Evolutionary conservation across 495 filamentous ascomycete genomes (phyloP).

Genomic region (Xylaria scruposa): DNA sequence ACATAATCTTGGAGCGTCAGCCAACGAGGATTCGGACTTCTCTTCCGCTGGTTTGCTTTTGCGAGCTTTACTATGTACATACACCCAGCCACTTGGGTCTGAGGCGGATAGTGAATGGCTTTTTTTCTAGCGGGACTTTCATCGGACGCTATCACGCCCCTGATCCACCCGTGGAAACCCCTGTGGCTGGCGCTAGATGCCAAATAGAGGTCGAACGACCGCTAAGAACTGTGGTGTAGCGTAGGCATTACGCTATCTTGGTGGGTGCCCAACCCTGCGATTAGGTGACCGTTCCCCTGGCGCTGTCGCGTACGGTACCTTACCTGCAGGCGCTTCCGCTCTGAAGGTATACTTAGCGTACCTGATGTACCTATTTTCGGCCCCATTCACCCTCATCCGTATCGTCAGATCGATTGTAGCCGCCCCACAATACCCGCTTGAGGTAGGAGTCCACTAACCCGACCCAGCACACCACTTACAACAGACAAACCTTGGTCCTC

Average conservation of each 20-base stretch:
- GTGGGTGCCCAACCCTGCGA: not conserved
- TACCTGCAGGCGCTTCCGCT: constrained; percentile 14
- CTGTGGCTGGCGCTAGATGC: constrained; percentile 18
- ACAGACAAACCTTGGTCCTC: not conserved
- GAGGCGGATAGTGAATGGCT: not conserved
- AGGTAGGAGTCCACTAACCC: not conserved
- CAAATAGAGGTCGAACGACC: not conserved
- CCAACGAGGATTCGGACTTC: constrained; percentile 4
- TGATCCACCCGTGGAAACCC: not conserved
- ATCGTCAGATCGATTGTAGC: constrained; percentile 20
- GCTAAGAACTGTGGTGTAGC: not conserved
- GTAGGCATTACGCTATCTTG: not conserved
- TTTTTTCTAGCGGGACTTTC: constrained; percentile 5
- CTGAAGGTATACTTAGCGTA: not conserved
- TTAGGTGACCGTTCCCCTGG: not conserved
- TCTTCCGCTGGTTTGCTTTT: not conserved
- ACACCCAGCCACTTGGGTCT: constrained; percentile 18
- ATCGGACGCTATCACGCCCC: constrained; percentile 17
- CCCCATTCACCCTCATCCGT: constrained; percentile 19
- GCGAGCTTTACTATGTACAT: no score
- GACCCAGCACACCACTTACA: not conserved
- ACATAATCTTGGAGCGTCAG: not conserved
- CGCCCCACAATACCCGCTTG: constrained; percentile 11
- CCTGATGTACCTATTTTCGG: constrained; percentile 22
- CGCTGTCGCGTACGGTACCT: not conserved